phyloP scores from a whole-genome alignment of 495 filamentous ascomycete species.

The Aspergillus nanangensis region DNA sequence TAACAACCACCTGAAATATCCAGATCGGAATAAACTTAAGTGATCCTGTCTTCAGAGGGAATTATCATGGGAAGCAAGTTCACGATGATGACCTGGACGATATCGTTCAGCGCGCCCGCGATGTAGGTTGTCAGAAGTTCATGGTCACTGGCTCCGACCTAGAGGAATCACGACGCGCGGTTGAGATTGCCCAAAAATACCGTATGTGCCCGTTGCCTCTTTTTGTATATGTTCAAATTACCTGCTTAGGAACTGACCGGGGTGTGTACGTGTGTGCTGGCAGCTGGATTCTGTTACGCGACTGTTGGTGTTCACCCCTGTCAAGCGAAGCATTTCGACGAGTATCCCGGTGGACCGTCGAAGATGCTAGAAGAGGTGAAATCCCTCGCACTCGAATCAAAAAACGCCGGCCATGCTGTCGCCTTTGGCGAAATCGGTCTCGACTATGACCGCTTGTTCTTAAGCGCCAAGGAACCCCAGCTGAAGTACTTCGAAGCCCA shows the following conservation, averaged over 20 bases:
- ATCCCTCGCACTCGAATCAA: slow-evolving; percentile 46
- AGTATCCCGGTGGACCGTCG: slow-evolving; percentile 49
- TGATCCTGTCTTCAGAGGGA: slow-evolving; percentile 78
- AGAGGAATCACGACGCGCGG: slow-evolving; percentile 66
- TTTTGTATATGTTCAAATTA: no score
- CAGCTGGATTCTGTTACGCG: slow-evolving; percentile 76
- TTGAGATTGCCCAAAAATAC: slow-evolving; percentile 67
- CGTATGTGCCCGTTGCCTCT: no score
- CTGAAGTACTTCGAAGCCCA: slow-evolving; percentile 81
- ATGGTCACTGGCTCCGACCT: slow-evolving; percentile 94
- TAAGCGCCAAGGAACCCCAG: slow-evolving; percentile 71
- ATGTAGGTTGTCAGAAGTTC: slow-evolving; percentile 78
- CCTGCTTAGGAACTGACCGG: no score
- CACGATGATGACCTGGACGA: slow-evolving; percentile 76
- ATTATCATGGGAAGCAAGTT: slow-evolving; percentile 74
- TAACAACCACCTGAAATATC: slow-evolving; percentile 5
- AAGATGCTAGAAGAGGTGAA: slow-evolving; percentile 59
- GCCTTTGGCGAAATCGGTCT: slow-evolving; percentile 96
- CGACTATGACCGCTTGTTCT: slow-evolving; percentile 87
- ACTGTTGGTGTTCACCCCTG: slow-evolving; percentile 96
- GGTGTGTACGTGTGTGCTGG: not conserved
- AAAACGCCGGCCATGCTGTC: slow-evolving; percentile 49
- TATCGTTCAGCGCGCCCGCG: slow-evolving; percentile 69
- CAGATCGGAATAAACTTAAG: slow-evolving; percentile 91
- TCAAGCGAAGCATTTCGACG: slow-evolving; percentile 62